Conservation (phyloP, 2,329 filamentous ascomycete genomes). For the Stachybotrys elegans region DNA sequence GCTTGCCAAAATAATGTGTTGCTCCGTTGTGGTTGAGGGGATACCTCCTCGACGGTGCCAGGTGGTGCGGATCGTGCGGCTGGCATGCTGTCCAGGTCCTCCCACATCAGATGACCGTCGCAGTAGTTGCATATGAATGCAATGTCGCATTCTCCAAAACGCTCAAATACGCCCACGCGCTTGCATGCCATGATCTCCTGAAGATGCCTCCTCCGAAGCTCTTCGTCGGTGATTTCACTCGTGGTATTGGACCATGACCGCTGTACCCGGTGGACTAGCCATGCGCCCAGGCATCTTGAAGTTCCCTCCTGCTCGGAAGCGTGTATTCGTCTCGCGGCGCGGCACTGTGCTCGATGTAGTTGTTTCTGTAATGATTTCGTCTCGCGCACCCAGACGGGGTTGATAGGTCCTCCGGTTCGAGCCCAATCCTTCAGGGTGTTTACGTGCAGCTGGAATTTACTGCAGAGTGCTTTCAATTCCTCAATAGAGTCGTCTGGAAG, state of each 20-base stretch:
- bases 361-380: conserved; percentile 43
- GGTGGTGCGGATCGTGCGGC: conserved; percentile 32
- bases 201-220: conserved; percentile 32
- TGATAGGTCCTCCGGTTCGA: conserved; percentile 48
- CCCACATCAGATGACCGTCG: conserved; percentile 55
- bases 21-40: conserved; percentile 15
- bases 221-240: conserved; percentile 19
- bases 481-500: conserved; percentile 50
- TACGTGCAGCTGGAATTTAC: conserved; percentile 41
- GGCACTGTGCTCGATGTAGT: conserved; percentile 54
- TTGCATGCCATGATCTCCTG: conserved; percentile 49
- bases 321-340: conserved; percentile 52
- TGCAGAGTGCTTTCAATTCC: conserved; percentile 41
- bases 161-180: conserved; percentile 48
- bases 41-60: conserved; percentile 14
- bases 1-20: conserved; percentile 47
- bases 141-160: conserved; percentile 48
- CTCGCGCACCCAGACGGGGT: conserved; percentile 50
- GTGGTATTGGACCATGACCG: conserved; percentile 26
- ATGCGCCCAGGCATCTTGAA: conserved; percentile 50
- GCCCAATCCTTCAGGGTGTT: conserved; percentile 51
- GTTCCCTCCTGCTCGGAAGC: conserved; percentile 42
- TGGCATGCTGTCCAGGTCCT: conserved; percentile 49
- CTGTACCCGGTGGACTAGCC: conserved; percentile 47
- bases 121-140: conserved; percentile 59